Conservation (phyloP, 805 yeast species). For the Yamadazyma sp. region DNA sequence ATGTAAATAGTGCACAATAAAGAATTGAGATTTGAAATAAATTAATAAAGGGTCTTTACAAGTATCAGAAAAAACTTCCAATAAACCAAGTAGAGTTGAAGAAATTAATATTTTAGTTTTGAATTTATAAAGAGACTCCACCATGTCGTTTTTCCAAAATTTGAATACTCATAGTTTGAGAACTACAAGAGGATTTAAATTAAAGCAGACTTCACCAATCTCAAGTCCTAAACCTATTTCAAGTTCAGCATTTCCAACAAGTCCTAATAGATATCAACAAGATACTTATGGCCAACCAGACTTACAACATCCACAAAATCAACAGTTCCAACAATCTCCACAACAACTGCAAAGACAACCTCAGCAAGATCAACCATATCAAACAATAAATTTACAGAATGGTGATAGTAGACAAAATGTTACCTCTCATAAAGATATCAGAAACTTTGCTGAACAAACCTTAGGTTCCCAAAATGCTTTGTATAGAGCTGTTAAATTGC, state of each 20-base stretch:
- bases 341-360: conserved; percentile 22
- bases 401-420: conserved; percentile 23
- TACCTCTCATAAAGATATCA: conserved; percentile 66
- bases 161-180: conserved; percentile 42
- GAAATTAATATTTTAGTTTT: no score
- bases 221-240: conserved; percentile 38
- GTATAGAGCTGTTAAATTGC: conserved; percentile 89
- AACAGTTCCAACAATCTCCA: conserved; percentile 8
- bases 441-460: conserved; percentile 91
- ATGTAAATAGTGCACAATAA: conserved; percentile 11
- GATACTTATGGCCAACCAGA: conserved; percentile 18
- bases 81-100: not conserved
- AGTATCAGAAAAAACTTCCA: not conserved
- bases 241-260: conserved; percentile 29
- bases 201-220: conserved; percentile 38
- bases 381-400: conserved; percentile 25
- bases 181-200: conserved; percentile 42
- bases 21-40: not conserved
- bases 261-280: conserved; percentile 10
- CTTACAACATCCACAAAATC: conserved; percentile 15
- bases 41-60: conserved; percentile 1
- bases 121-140: no score
- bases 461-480: conserved; percentile 89
- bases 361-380: conserved; percentile 22
- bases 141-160: conserved; percentile 36